Percentiles rank a stretch among this genome's conserved stretches.
phyloP scores from a whole-genome alignment of 345 rosid genomes.

The Mallotus nudiflorus region DNA sequence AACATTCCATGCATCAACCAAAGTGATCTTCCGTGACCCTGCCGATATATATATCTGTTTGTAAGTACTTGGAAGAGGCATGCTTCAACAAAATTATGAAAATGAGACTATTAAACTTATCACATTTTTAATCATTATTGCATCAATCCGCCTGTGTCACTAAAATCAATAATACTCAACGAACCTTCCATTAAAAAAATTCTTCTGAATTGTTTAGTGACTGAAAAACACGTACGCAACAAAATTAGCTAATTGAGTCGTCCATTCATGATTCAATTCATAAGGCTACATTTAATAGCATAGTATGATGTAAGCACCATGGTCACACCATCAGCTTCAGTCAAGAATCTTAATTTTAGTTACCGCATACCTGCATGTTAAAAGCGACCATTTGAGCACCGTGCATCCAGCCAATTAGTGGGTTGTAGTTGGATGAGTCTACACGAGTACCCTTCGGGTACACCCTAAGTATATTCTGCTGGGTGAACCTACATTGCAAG shows the following conservation, averaged over 20 bases:
- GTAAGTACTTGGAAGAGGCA: neutral
- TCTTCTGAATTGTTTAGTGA: neutral
- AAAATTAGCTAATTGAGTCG: neutral
- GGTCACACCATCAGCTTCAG: neutral
- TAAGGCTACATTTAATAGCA: neutral
- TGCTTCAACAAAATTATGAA: neutral
- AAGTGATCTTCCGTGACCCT: constrained; percentile 84
- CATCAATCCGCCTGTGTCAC: neutral
- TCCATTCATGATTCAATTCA: neutral
- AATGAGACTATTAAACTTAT: neutral
- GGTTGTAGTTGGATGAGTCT: constrained; percentile 72
- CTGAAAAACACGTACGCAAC: neutral
- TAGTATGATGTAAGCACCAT: neutral
- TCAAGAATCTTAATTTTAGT: neutral
- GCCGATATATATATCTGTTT: constrained; percentile 17
- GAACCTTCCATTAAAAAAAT: neutral
- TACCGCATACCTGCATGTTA: constrained; percentile 70
- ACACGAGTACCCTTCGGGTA: constrained; percentile 89
- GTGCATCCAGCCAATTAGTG: constrained; percentile 67
- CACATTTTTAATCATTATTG: neutral
- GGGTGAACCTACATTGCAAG: constrained; percentile 61
- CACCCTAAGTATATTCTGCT: constrained; percentile 68
- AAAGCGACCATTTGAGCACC: constrained; percentile 95
- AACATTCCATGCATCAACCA: constrained; percentile 96
- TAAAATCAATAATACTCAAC: neutral